Conservation (phyloP, 83 land plant genomes). For the Picea abies region DNA sequence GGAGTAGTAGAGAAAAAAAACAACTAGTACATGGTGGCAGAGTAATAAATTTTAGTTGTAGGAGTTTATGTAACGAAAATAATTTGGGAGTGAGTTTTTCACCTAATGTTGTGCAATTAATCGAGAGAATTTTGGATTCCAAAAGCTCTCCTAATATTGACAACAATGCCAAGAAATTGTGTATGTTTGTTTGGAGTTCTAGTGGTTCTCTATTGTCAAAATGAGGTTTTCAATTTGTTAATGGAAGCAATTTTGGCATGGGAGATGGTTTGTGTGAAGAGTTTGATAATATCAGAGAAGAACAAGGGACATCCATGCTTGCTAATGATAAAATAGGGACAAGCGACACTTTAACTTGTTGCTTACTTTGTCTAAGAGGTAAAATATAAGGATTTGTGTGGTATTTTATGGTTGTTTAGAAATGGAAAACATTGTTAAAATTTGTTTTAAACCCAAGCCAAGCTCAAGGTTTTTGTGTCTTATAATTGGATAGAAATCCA, state of each 20-base stretch:
- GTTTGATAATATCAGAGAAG: slow-evolving; percentile 15
- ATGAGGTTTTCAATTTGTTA: slow-evolving; percentile 58
- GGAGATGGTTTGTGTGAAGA: slow-evolving; percentile 1
- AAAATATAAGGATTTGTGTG: neutral
- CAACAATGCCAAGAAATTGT: slow-evolving; percentile 57
- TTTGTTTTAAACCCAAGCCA: too few relatives aligned
- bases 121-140: slow-evolving; percentile 12
- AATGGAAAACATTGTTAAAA: too few relatives aligned
- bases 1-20: neutral
- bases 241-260: slow-evolving; percentile 38
- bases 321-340: neutral
- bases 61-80: neutral
- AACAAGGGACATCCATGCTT: neutral
- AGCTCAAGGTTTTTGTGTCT: too few relatives aligned
- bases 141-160: slow-evolving; percentile 9
- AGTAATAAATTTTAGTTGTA: neutral
- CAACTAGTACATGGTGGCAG: neutral
- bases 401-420: too few relatives aligned
- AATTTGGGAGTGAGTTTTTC: slow-evolving; percentile 9
- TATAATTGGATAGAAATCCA: too few relatives aligned
- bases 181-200: slow-evolving; percentile 89
- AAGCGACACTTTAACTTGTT: neutral
- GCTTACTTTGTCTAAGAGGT: neutral
- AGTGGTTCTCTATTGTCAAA: slow-evolving; percentile 82
- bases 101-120: slow-evolving; percentile 14